Conservation (phyloP, 2,329 filamentous ascomycete species). For the Sarocladium oryzae region DNA sequence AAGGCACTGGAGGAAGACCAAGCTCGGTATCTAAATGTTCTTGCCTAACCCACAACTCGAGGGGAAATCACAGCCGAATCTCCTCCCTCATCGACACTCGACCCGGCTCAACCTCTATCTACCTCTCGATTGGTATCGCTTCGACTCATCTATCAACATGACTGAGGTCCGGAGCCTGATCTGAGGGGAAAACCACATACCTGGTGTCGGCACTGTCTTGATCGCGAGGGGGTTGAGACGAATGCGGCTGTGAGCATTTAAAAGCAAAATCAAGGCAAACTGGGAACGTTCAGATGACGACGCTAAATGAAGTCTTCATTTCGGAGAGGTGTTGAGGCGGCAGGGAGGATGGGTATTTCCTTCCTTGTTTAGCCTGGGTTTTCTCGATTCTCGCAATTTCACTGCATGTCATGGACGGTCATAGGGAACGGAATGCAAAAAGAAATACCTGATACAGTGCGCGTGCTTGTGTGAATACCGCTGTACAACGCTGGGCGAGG, state of each 20-base stretch:
- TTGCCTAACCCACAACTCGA: constrained; percentile 26
- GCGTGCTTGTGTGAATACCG: constrained; percentile 14
- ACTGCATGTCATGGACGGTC: constrained; percentile 41
- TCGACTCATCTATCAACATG: constrained; percentile 1
- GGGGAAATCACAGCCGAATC: constrained; percentile 8
- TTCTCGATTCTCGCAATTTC: constrained; percentile 31
- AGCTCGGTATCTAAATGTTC: constrained; percentile 87
- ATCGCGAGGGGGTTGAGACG: constrained; percentile 5
- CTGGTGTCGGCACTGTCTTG: not conserved
- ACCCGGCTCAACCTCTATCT: not conserved
- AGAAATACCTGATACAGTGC: constrained; percentile 18
- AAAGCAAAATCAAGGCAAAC: not conserved
- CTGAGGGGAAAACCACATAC: not conserved
- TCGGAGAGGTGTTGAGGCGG: constrained; percentile 16
- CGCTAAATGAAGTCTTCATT: not conserved
- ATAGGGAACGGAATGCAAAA: constrained; percentile 39
- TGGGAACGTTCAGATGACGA: constrained; percentile 3
- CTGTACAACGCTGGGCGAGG: no score
- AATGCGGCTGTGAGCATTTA: constrained; percentile 2
- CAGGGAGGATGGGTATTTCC: constrained; percentile 18
- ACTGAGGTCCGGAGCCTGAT: constrained; percentile 1
- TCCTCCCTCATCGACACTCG: constrained; percentile 7
- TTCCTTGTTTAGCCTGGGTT: constrained; percentile 19
- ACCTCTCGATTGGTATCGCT: constrained; percentile 2
- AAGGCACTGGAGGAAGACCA: constrained; percentile 99